These are phyloP conservation scores for Daldinia decipiens DNA, from an alignment of 495 filamentous ascomycete genomes.

Conservation along the genomic window DNA sequence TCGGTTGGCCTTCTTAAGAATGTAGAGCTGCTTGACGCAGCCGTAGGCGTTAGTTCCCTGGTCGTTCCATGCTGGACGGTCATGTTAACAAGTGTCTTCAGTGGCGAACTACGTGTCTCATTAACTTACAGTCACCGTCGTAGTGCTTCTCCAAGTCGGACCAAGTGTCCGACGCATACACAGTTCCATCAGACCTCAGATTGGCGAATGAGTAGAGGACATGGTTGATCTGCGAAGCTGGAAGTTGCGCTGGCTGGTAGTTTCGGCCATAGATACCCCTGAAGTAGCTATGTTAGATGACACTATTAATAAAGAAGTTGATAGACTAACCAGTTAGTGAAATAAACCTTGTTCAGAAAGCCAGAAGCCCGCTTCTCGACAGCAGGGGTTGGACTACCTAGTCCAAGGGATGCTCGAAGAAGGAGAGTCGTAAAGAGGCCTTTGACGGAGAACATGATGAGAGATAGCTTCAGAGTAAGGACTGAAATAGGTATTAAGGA, in stretches of 20 bases:
- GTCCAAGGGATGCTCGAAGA: constrained; percentile 43
- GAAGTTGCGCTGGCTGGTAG: constrained; percentile 82
- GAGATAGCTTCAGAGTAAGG: constrained; percentile 15
- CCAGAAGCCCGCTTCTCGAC: constrained; percentile 37
- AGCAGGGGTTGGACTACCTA: constrained; percentile 37
- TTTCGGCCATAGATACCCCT: constrained; percentile 88
- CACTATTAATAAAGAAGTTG: not conserved
- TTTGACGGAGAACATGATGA: constrained; percentile 46
- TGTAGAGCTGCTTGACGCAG: constrained; percentile 85
- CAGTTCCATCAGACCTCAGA: constrained; percentile 80
- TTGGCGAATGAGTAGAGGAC: constrained; percentile 93
- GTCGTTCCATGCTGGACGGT: constrained; percentile 55
- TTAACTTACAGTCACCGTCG: constrained; percentile 52
- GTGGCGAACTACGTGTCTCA: not conserved
- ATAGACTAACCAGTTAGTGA: constrained; percentile 56
- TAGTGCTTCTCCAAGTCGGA: constrained; percentile 84
- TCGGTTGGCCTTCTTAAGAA: constrained; percentile 84
- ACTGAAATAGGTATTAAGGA: constrained; percentile 7
- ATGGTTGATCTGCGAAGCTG: constrained; percentile 82
- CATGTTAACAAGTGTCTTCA: constrained; percentile 24
- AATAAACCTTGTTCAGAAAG: constrained; percentile 59
- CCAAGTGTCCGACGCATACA: constrained; percentile 67
- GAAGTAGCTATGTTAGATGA: constrained; percentile 19
- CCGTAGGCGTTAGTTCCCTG: constrained; percentile 77
- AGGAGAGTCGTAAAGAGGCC: constrained; percentile 33